Evolutionary conservation across 495 filamentous ascomycete genomes (phyloP).

Genomic region (Pseudevernia furfuracea): DNA sequence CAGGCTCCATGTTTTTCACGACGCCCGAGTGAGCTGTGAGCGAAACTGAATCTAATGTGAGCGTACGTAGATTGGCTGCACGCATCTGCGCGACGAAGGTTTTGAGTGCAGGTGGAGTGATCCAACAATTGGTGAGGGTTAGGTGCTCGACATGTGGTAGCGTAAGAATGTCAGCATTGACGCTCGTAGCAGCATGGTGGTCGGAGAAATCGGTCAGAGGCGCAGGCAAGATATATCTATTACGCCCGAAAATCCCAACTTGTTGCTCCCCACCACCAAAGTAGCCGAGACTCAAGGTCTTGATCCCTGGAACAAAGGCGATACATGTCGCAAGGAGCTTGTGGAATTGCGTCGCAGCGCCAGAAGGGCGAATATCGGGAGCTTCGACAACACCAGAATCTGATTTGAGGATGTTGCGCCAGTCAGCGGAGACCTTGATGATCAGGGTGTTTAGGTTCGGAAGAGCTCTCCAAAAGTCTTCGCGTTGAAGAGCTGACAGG

Average conservation of each 20-base stretch:
- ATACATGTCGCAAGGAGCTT: slow-evolving; percentile 38
- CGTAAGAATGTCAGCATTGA: slow-evolving; percentile 31
- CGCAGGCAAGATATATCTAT: slow-evolving; percentile 44
- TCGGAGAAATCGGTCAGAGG: slow-evolving; percentile 27
- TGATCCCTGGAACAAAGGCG: slow-evolving; percentile 34
- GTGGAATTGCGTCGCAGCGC: slow-evolving; percentile 37
- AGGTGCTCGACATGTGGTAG: slow-evolving; percentile 45
- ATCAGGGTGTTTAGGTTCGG: slow-evolving; percentile 37
- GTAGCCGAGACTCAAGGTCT: slow-evolving; percentile 48
- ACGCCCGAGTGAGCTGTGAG: slow-evolving; percentile 29
- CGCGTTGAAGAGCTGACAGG: slow-evolving; percentile 35
- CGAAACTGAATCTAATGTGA: slow-evolving; percentile 41
- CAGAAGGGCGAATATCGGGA: slow-evolving; percentile 35
- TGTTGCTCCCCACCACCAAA: slow-evolving; percentile 50
- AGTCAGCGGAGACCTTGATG: slow-evolving; percentile 47
- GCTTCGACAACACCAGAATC: slow-evolving; percentile 34
- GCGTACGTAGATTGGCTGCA: slow-evolving; percentile 26
- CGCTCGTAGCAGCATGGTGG: slow-evolving; percentile 35
- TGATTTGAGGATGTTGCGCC: slow-evolving; percentile 40
- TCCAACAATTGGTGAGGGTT: slow-evolving; percentile 50
- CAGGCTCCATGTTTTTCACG: background rate
- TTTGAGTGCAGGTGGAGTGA: slow-evolving; percentile 36
- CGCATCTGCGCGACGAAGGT: slow-evolving; percentile 26
- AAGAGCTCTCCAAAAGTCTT: slow-evolving; percentile 47
- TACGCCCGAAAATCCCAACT: slow-evolving; percentile 44